phyloP scores from a whole-genome alignment of 768 basidiomycete species.

The Hebeloma cylindrosporum region DNA sequence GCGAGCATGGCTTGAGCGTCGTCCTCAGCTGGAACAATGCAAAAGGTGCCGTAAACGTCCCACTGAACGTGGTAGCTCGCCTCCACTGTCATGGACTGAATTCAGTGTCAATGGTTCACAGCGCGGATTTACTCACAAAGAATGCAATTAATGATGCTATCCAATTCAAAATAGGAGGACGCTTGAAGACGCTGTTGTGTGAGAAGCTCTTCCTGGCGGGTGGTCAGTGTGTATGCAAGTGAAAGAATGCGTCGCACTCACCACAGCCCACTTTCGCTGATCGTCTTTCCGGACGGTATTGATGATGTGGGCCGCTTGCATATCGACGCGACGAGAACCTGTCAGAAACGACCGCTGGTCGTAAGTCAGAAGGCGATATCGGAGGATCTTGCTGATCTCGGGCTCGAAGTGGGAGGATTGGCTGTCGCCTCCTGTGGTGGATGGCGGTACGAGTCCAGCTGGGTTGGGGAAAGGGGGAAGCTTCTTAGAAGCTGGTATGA shows the following conservation, averaged over 20 bases:
- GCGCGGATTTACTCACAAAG: constrained; percentile 3
- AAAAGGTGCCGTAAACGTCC: constrained; percentile 15
- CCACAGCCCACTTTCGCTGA: constrained; percentile 3
- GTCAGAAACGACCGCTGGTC: neutral
- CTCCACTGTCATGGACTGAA: constrained; percentile 8
- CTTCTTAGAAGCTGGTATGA: neutral
- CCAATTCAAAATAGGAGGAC: constrained; percentile 4
- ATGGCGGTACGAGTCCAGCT: neutral
- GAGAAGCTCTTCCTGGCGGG: constrained; percentile 9
- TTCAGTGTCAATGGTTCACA: neutral
- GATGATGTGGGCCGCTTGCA: constrained; percentile 11
- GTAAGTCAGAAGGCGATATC: neutral
- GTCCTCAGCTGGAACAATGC: constrained; percentile 12
- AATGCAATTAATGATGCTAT: constrained; percentile 11
- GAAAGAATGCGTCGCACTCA: constrained; percentile 4
- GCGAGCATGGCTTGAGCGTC: constrained; percentile 10
- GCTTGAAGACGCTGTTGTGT: constrained; percentile 8
- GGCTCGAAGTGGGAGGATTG: neutral
- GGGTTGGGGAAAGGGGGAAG: neutral
- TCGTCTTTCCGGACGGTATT: constrained; percentile 1
- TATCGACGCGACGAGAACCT: constrained; percentile 6
- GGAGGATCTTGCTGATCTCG: neutral
- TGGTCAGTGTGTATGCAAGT: neutral
- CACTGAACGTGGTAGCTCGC: constrained; percentile 11
- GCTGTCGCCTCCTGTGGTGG: neutral